Evolutionary conservation across 2,329 filamentous ascomycete genomes (phyloP), one percentile per base, ranked within the genome.

Genomic region (Fusarium nelsonii): DNA sequence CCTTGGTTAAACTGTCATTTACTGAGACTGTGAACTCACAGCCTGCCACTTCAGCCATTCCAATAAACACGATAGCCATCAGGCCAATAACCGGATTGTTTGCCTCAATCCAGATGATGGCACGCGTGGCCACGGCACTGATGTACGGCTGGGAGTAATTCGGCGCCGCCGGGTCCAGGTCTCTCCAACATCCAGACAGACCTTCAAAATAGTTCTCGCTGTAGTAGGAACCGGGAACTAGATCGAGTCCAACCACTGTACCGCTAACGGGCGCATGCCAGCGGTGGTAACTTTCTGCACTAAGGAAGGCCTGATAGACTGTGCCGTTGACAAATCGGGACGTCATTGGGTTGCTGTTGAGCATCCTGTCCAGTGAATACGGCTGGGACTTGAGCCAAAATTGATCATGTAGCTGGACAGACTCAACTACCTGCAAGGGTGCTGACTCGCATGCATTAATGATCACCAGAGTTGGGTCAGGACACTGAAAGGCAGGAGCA

Each of bases 321-420:
- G 87, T 90, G 0, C 87, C 90, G 0, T 84, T 85, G 2, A 82
- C 81, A 65, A 91, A 91, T 2, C 84, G 70, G 7, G 78, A 69
- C 0, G 85, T 78, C 4, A 84, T 72, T 0, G 76, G 65, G 65
- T 89, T 84, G 58, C 85, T 76, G 2, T 81, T 81, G 3, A 92
- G 79, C 85, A 90, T 90, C 69, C 89, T 84, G 1, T 76, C 66
- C 4, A 90, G 74, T 0, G 87, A 90, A 77, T 91, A 92, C 0
- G 87, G 86, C 73, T 90, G 87, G 1, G 81, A 83, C 70, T 91
- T 92, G 63, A 90, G 81, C 88, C 88, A 91, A 79, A 92, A 92
- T 3, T 76, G 76, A 68, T 90, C 87, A n/a, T 83, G 82, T 0
- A 82, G 77, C 28, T 84, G 80, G 45, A 87, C 84, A 20, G 84